phyloP scores from a whole-genome alignment of 257 asterid genomes.

The Solanum sitiens region DNA sequence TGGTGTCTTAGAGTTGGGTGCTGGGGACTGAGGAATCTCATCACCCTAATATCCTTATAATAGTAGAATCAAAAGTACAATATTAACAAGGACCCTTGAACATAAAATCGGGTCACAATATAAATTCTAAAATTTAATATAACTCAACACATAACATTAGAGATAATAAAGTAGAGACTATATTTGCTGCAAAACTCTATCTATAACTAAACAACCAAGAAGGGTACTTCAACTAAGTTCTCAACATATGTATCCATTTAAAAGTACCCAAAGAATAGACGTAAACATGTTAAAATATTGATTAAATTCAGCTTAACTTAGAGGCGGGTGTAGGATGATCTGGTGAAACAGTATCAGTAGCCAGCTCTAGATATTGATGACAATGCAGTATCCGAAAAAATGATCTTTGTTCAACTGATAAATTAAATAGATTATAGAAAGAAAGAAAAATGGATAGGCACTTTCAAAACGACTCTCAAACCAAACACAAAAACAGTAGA shows the following conservation, averaged over 20 bases:
- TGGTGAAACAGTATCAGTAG: constrained; percentile 44
- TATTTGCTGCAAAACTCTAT: not conserved
- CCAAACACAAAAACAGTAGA: too few relatives aligned
- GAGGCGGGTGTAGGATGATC: constrained; percentile 26
- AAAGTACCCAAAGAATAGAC: too few relatives aligned
- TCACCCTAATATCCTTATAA: not conserved
- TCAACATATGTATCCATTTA: too few relatives aligned
- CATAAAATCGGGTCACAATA: too few relatives aligned
- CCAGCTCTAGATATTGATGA: constrained; percentile 30
- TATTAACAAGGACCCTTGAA: not conserved
- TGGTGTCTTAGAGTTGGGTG: not conserved
- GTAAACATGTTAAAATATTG: too few relatives aligned
- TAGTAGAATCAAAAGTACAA: not conserved
- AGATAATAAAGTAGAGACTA: not conserved
- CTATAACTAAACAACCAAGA: not conserved
- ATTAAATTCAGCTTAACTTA: constrained; percentile 20
- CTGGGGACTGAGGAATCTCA: not conserved
- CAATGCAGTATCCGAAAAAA: not conserved
- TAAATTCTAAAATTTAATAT: too few relatives aligned
- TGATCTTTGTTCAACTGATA: not conserved
- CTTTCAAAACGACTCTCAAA: too few relatives aligned
- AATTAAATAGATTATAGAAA: not conserved
- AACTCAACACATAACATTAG: too few relatives aligned
- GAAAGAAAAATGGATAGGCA: not conserved
- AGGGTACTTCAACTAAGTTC: not conserved